Conservation (phyloP, 1,284 basidiomycete genomes). For the Ustilago xerochloae region DNA sequence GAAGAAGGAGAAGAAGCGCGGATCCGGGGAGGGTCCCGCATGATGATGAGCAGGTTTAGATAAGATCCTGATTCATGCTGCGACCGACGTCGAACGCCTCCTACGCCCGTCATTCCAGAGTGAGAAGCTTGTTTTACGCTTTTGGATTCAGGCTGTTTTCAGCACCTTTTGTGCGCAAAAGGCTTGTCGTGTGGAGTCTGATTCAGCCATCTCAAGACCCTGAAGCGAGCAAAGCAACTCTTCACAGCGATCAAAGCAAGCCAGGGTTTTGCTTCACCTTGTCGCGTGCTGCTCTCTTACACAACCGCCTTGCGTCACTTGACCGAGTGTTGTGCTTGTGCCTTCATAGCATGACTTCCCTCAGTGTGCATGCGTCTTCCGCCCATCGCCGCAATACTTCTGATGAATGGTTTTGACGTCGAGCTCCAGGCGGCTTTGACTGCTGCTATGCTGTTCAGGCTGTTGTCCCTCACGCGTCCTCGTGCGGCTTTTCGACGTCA, state of each 20-base stretch:
- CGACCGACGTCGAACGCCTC: background rate
- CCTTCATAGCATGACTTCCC: no score
- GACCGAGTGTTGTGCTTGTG: background rate
- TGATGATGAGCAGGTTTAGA: constrained; percentile 11
- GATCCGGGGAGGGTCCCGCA: background rate
- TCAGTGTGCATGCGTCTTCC: no score
- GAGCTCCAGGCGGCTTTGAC: no score
- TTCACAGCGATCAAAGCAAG: constrained; percentile 1
- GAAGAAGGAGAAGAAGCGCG: background rate
- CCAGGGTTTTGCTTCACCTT: constrained; percentile 4
- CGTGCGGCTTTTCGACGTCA: no score
- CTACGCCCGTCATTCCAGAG: background rate
- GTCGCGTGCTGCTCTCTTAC: constrained; percentile 2
- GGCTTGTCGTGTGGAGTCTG: constrained; percentile 28
- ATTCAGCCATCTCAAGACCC: constrained; percentile 31
- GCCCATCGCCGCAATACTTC: no score
- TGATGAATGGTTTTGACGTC: no score
- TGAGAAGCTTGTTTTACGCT: background rate
- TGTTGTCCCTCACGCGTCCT: no score
- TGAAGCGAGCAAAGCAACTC: background rate
- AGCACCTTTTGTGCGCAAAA: background rate
- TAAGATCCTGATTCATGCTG: constrained; percentile 39
- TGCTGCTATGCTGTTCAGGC: no score
- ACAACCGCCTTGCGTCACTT: constrained; percentile 1
- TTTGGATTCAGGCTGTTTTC: background rate